Conservation (phyloP, 163 green algal species). For the Prototheca wickerhamii region DNA sequence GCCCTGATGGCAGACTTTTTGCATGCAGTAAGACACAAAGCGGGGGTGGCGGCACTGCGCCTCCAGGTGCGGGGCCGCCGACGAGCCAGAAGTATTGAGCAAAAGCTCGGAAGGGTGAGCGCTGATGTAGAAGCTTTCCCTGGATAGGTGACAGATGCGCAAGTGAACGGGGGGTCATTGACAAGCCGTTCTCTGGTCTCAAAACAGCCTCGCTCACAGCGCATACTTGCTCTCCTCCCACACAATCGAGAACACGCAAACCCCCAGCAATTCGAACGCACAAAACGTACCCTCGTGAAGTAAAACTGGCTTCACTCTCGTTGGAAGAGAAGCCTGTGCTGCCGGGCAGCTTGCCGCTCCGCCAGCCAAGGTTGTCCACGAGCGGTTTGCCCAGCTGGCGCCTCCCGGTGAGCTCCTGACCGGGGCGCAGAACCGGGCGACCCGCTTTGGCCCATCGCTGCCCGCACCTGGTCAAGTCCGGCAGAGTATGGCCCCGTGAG, state of each 20-base stretch:
- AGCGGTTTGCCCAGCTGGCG: neutral
- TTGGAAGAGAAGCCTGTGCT: no score
- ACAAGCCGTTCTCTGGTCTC: neutral
- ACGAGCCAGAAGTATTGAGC: neutral
- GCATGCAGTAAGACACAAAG: slow-evolving; percentile 1
- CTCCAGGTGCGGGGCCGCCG: no score
- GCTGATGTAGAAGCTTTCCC: neutral
- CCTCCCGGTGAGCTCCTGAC: neutral
- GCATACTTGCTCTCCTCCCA: no score
- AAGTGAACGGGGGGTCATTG: neutral
- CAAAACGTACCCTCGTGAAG: no score
- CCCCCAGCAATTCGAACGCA: no score
- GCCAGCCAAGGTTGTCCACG: no score
- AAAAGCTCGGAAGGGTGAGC: neutral
- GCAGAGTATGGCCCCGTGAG: no score
- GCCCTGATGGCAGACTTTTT: neutral
- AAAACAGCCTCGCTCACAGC: no score
- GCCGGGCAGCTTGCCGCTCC: no score
- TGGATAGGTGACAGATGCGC: neutral
- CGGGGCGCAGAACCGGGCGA: neutral
- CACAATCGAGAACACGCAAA: no score
- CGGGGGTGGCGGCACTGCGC: neutral
- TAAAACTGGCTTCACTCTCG: no score
- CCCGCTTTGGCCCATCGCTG: slow-evolving; percentile 7
- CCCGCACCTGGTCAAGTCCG: neutral